These are phyloP conservation scores for Protomyces macrosporus DNA, from an alignment of 1,139 yeast species.

Conservation along the genomic window DNA sequence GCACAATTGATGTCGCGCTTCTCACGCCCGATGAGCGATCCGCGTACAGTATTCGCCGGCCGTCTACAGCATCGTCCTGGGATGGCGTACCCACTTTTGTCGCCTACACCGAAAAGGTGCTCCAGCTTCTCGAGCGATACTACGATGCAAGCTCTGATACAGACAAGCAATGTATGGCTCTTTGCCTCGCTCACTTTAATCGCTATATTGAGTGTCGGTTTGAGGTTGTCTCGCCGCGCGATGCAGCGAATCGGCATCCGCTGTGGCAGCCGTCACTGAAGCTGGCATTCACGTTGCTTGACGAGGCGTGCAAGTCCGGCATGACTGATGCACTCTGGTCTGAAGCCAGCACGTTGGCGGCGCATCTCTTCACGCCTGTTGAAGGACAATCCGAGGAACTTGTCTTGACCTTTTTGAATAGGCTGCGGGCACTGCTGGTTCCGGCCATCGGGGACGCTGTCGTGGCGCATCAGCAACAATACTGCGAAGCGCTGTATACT, in stretches of 20 bases:
- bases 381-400: slow-evolving; percentile 14
- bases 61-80: slow-evolving; percentile 5
- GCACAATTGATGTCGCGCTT: neutral
- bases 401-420: slow-evolving; percentile 8
- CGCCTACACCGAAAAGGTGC: neutral
- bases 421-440: slow-evolving; percentile 1
- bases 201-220: neutral
- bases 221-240: neutral
- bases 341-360: neutral
- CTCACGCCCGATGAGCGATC: neutral
- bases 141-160: neutral
- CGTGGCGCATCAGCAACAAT: neutral
- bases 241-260: neutral
- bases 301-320: neutral
- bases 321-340: neutral
- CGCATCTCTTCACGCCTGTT: neutral
- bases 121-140: neutral
- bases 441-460: neutral
- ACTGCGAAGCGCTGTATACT: slow-evolving; percentile 3
- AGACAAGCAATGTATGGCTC: neutral
- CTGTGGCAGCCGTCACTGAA: slow-evolving; percentile 2
- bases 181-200: neutral
- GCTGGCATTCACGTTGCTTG: neutral
- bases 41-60: neutral
- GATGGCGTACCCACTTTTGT: slow-evolving; percentile 13